Base-by-base conservation (phyloP, 2,329 filamentous ascomycete genomes). In the Boeremia exigua region DNA sequence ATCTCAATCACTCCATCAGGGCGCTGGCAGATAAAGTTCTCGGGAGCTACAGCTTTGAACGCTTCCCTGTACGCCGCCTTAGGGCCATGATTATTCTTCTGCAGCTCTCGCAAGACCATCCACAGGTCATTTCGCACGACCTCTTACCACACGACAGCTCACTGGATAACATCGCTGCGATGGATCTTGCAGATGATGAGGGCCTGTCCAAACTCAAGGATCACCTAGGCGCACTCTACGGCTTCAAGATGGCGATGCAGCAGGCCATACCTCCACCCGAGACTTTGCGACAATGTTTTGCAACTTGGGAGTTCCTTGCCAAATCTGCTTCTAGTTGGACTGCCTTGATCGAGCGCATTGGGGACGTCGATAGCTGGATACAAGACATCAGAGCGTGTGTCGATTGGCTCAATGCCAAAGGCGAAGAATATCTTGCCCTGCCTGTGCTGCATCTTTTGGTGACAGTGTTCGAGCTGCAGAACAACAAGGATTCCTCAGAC, bases 361-460 rank as follows among this genome's bases (percentile, higher is more conserved):
- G 85, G 40, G 79, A 85, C 61, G 62, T 78, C 7, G 76, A 79
- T 15, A 72, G 75, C 40, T 80, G 84, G 69, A 59, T 84, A 12
- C 65, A 78, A 28, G 81, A 86, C 45, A 72, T 89, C 33, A 78
- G 81, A 49, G 78, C 80, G 1, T 72, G 85, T 36, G 77, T 81
- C 7, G 83, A 86, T 53, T 88, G 81, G 61, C 77, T 87, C 4
- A 81, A 82, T 44, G 81, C 86, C 36, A 81, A 84, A 52, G 86
- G 85, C 1, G 75, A 83, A 29, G 81, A 82, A 61, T 79, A 78
- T 44, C 67, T 79, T 25, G 78, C 80, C 38, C 67, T 86, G 42
- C 76, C 77, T 8, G 74, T 80, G n/a, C 72, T 86, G 6, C 77
- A 80, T 46, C 61, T 86, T 25, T 71, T 84, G 11, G 67, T 79